Evolutionary conservation across 1,139 yeast species (phyloP).

Genomic region (Pichia sp.): DNA sequence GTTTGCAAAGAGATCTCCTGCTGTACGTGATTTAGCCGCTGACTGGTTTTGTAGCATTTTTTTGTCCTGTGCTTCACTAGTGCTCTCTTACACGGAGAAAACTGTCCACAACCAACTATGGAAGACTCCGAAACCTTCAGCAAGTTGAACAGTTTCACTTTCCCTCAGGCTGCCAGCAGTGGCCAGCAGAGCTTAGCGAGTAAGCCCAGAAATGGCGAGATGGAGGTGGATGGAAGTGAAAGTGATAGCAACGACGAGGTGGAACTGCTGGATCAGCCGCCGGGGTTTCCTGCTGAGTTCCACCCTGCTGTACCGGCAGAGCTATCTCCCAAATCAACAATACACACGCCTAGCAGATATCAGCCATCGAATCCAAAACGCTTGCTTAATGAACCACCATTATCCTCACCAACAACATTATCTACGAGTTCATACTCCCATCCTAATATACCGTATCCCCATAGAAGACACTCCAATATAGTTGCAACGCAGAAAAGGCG

Average conservation of each 20-base stretch:
- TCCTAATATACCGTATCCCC: not conserved
- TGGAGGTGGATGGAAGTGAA: not conserved
- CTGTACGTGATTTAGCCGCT: too few relatives aligned
- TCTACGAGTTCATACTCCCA: not conserved
- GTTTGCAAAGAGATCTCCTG: too few relatives aligned
- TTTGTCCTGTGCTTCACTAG: too few relatives aligned
- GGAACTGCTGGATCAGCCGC: not conserved
- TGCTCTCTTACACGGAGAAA: too few relatives aligned
- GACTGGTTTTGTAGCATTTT: too few relatives aligned
- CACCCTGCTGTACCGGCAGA: not conserved
- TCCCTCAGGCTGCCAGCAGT: not conserved
- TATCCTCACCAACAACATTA: not conserved
- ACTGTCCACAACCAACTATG: not conserved
- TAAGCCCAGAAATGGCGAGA: not conserved
- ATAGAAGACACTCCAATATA: not conserved
- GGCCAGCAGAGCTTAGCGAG: not conserved
- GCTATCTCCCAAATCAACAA: not conserved
- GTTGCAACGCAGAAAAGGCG: not conserved
- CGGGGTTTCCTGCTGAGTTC: not conserved
- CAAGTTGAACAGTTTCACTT: slow-evolving; percentile 7
- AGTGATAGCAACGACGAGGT: not conserved
- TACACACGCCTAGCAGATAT: not conserved
- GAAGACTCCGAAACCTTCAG: slow-evolving; percentile 2
- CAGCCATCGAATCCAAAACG: not conserved
- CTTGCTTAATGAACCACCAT: not conserved